phyloP scores from a whole-genome alignment of 495 filamentous ascomycete species.

The Lasiosphaeriaceae sp. region DNA sequence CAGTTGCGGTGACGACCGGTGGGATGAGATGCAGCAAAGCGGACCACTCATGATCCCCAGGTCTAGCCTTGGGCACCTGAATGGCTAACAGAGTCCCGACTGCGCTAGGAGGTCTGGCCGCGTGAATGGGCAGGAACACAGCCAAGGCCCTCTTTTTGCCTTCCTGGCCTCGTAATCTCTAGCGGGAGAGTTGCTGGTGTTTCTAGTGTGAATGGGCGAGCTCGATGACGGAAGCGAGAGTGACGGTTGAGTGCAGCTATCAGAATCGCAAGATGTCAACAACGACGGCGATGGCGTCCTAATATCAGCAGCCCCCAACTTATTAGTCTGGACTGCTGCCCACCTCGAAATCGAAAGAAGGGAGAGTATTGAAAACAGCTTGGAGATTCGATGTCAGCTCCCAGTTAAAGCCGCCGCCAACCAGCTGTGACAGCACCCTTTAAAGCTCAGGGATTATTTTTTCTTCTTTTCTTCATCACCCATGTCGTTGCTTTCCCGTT shows the following conservation, averaged over 20 bases:
- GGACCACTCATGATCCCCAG: conserved; percentile 39
- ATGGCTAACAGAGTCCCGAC: conserved; percentile 30
- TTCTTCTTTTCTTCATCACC: not conserved
- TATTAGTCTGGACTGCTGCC: conserved; percentile 6
- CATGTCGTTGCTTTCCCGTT: conserved; percentile 12
- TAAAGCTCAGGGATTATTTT: conserved; percentile 5
- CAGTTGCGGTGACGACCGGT: conserved; percentile 31
- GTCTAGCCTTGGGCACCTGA: conserved; percentile 33
- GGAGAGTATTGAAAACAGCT: conserved; percentile 5
- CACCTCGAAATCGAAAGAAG: conserved; percentile 6
- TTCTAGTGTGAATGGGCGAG: conserved; percentile 9
- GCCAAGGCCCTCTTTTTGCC: conserved; percentile 21
- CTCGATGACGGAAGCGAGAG: not conserved
- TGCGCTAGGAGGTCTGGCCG: conserved; percentile 22
- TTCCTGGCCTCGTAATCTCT: conserved; percentile 16
- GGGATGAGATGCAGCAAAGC: conserved; percentile 33
- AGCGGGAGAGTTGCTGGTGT: conserved; percentile 1
- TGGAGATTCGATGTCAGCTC: conserved; percentile 18
- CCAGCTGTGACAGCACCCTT: conserved; percentile 14
- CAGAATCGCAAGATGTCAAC: not conserved
- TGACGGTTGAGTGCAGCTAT: not conserved
- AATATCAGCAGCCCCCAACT: conserved; percentile 1
- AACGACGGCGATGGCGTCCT: not conserved
- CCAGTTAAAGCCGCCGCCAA: conserved; percentile 10
- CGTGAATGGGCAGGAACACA: conserved; percentile 26